Evolutionary conservation across 1,139 yeast species (phyloP).

Genomic region (Geotrichum bryndzae): DNA sequence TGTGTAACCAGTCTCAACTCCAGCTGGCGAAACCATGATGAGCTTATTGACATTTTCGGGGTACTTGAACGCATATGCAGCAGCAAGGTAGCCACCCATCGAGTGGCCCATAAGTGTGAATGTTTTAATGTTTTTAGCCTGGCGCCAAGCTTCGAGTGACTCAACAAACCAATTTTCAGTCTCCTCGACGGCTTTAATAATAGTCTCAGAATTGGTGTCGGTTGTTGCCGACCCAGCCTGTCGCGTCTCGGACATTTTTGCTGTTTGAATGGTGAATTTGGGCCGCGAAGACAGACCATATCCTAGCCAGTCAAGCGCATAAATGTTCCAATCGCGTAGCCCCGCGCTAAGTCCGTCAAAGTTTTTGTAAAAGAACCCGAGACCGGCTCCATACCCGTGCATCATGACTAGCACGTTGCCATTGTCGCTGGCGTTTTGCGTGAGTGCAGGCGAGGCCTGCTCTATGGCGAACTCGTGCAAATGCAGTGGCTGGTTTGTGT

Average conservation of each 20-base stretch:
- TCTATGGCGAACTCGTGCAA: conserved; percentile 48
- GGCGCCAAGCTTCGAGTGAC: conserved; percentile 69
- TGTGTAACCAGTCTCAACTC: conserved; percentile 43
- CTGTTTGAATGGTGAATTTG: conserved; percentile 33
- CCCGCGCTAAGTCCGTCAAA: conserved; percentile 44
- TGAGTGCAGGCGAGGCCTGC: conserved; percentile 23
- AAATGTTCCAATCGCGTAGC: conserved; percentile 37
- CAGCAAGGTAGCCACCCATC: conserved; percentile 78
- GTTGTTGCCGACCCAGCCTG: too few relatives aligned
- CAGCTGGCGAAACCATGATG: conserved; percentile 75
- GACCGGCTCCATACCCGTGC: conserved; percentile 85
- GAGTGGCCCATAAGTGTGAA: conserved; percentile 81
- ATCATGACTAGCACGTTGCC: conserved; percentile 51
- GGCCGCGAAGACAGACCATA: conserved; percentile 75
- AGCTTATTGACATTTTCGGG: conserved; percentile 56
- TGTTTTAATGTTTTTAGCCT: conserved; percentile 39
- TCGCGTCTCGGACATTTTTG: conserved; percentile 27
- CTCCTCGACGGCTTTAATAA: conserved; percentile 42
- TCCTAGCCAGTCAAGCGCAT: conserved; percentile 71
- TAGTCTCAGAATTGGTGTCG: conserved; percentile 40
- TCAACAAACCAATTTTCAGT: conserved; percentile 72
- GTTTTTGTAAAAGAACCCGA: conserved; percentile 72
- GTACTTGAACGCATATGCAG: conserved; percentile 67
- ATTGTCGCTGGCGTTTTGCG: conserved; percentile 14
- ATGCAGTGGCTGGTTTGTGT: conserved; percentile 42